These are phyloP conservation scores for Massariosphaeria phaeospora DNA, from an alignment of 495 filamentous ascomycete species.

Conservation along the genomic window DNA sequence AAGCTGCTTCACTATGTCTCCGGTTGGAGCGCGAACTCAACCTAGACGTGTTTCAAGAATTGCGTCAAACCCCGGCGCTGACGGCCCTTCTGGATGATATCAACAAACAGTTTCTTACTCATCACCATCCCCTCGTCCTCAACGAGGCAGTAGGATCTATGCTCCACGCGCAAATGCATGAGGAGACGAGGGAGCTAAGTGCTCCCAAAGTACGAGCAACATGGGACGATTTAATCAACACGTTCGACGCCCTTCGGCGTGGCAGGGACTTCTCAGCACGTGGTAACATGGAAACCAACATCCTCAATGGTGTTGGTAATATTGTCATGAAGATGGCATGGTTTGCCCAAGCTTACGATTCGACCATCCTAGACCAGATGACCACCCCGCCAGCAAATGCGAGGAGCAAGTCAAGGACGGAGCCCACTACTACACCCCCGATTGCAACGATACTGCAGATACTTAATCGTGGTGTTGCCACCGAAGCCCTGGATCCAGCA, in stretches of 20 bases:
- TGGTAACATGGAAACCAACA: conserved; percentile 54
- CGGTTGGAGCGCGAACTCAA: conserved; percentile 84
- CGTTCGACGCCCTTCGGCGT: conserved; percentile 61
- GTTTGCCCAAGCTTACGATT: conserved; percentile 72
- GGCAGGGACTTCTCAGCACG: conserved; percentile 60
- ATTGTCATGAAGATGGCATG: conserved; percentile 79
- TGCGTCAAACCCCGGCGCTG: conserved; percentile 81
- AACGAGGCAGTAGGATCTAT: conserved; percentile 76
- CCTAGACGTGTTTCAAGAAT: conserved; percentile 79
- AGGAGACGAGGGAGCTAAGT: conserved; percentile 78
- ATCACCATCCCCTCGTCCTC: conserved; percentile 80
- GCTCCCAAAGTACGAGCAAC: conserved; percentile 72
- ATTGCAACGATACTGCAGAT: conserved; percentile 65
- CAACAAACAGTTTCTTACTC: conserved; percentile 84
- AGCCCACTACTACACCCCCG: conserved; percentile 39
- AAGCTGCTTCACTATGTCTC: conserved; percentile 77
- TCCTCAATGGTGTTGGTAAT: conserved; percentile 67
- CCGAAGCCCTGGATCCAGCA: conserved; percentile 56
- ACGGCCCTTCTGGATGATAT: conserved; percentile 83
- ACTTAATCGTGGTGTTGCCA: conserved; percentile 58
- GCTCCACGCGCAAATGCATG: conserved; percentile 76
- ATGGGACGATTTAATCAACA: conserved; percentile 76
- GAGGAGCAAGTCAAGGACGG: conserved; percentile 48
- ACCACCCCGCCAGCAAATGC: conserved; percentile 36
- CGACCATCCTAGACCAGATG: conserved; percentile 62